Evolutionary conservation across 805 yeast genomes (phyloP), one percentile per base, ranked within the genome.

Genomic region (Cyberlindnera bimundalis): DNA sequence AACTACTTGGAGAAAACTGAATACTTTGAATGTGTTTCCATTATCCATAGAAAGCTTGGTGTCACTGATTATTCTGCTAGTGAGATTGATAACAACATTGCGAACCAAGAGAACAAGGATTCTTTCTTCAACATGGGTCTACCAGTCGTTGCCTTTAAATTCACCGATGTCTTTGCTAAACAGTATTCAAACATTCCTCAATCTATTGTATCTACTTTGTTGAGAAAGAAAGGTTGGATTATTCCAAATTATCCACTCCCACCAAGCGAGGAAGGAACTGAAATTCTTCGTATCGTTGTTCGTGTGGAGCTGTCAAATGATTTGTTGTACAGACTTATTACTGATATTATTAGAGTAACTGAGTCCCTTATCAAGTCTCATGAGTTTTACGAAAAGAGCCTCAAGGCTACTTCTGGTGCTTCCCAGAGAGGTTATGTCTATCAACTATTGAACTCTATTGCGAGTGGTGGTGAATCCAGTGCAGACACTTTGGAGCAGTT

Each of bases 211-310:
- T 81, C 96, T 1, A 69, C 80, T 12, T 59, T 88, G 60, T 67
- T 89, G 54, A 76, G 96, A 60, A 77, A 74, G 59, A 78, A 79
- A 53, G 95, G 95, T 12, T 89, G 84, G 78, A 90, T 90, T 60
- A 72, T 89, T 48, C 96, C 96, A 50, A 88, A 89, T 69, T 89
- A 89, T 64, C 86, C 84, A 46, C 71, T 89, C 52, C 95, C 96
- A 21, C 68, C 72, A 15, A 55, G 60, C 25, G 79, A 81, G 33
- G 73, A 70, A 40, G 68, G 73, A 41, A 60, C 61, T 33, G 96
- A 90, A 64, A 84, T 88, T 43, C 70, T 89, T 48, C 76, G 97
- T 56, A 86, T 90, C 19, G 96, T 89, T 12, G 88, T 86, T 39
- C 76, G 95, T 55, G 74, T 73, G 50, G 79, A 82, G 40, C 66